Conservation (phyloP, 2,329 filamentous ascomycete genomes). For the Monosporascus sp. region DNA sequence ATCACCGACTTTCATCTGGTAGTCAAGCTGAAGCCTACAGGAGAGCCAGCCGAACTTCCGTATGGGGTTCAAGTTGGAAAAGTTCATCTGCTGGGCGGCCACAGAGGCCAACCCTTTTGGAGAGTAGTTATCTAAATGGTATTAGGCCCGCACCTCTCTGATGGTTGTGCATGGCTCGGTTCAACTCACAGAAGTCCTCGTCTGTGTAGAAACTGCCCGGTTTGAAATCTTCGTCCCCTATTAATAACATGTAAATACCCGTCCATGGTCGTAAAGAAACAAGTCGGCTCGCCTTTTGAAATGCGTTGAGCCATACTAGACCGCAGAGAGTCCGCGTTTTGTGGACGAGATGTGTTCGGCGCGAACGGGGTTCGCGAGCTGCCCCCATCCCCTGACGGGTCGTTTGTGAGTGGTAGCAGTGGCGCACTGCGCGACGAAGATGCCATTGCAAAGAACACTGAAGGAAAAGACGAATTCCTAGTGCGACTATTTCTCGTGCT, state of each 20-base stretch:
- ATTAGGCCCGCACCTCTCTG: background rate
- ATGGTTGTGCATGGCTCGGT: background rate
- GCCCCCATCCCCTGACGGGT: no score
- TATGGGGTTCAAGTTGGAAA: slow-evolving; percentile 9
- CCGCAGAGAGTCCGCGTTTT: no score
- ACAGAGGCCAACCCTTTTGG: slow-evolving; percentile 10
- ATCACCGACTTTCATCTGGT: slow-evolving; percentile 10
- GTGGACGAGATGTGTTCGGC: no score
- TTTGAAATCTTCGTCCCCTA: background rate
- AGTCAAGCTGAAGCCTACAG: slow-evolving; percentile 4
- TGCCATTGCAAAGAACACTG: no score
- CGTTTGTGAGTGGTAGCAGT: no score
- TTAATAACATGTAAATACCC: background rate
- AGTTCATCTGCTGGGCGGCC: slow-evolving; percentile 9
- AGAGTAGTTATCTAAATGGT: background rate
- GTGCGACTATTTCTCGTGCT: no score
- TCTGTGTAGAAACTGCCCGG: slow-evolving; percentile 11
- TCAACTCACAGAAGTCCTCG: slow-evolving; percentile 10
- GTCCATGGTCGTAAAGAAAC: background rate
- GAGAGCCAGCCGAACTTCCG: slow-evolving; percentile 9
- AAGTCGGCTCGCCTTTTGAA: no score
- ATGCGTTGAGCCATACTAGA: no score
- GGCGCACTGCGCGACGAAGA: no score
- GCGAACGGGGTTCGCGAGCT: no score
- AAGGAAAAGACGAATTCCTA: no score